Base-by-base conservation (phyloP, 148 eudicot species). In the Amaranthus cruentus region DNA sequence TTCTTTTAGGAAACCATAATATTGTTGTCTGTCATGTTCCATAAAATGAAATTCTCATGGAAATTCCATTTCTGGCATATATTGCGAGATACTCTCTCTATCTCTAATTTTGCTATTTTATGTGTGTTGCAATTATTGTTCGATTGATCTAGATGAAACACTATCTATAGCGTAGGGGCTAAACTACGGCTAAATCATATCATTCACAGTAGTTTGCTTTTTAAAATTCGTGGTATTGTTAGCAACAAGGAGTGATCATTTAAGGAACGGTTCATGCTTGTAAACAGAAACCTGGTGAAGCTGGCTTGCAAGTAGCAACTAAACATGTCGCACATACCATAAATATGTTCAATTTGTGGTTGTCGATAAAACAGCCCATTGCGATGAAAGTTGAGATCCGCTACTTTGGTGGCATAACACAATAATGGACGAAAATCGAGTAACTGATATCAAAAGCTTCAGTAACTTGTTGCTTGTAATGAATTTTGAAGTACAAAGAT, bases 241-340 rank as follows among this genome's bases (percentile, higher is more conserved):
- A 55, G 59, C 67, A 65, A 62, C 2, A 58, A 57, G 9, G 71
- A 59, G 47, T 74, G 74, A 55, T 68, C 84, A 74, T 85, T 85
- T 66, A 85, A 81, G 78, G 86, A 91, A 79, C 87, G 83, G 78
- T 85, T 86, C 47, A 83, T 81, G 81, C 85, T 87, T 78, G 75
- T 81, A 49, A 85, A 71, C 93, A 47, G 78, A 66, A 55, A 74
- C 88, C 59, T 43, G 77, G 4, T 81, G 76, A 47, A 90, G 78
- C 50, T 86, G 89, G 73, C 79, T 52, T 0, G 38, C 38, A 28
- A 28, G 38, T 28, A 12, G 78, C 70, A 68, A 55, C 81, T 55
- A 87, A 70, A 73, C 86, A 69, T 46, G 83, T 86, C 11, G 88
- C 55, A 81, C 82, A 93, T 28, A 80, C 47, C 51, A 89, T 68